Conservation (phyloP, 371 early-diverging fungal species). For the Syncephalastrum racemosum region DNA sequence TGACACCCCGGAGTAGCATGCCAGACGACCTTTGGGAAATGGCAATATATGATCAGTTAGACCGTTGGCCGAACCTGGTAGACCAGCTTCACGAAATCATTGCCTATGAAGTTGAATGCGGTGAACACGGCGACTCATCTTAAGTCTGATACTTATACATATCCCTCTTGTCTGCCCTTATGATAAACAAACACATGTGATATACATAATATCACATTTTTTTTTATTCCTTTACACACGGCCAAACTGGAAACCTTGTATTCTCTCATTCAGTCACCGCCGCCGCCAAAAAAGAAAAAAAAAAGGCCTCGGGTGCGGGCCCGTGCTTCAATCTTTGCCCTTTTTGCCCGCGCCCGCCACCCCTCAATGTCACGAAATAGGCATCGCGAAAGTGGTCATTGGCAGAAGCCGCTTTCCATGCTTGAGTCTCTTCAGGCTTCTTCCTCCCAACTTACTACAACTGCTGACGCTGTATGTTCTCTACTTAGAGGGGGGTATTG, state of each 20-base stretch:
- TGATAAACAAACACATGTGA: too few species aligned
- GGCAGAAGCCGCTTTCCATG: conserved; percentile 9
- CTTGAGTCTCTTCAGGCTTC: conserved; percentile 8
- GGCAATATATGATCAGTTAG: conserved; percentile 39
- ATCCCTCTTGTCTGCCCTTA: background rate
- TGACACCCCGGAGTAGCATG: conserved; percentile 17
- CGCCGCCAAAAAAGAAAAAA: too few species aligned
- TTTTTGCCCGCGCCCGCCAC: too few species aligned
- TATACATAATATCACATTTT: background rate
- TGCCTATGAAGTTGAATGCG: conserved; percentile 54
- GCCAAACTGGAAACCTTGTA: conserved; percentile 3
- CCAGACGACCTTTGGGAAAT: conserved; percentile 49
- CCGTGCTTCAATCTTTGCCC: too few species aligned
- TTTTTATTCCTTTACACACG: background rate
- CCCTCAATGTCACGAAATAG: too few species aligned
- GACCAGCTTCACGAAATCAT: conserved; percentile 58
- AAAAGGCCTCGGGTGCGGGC: too few species aligned
- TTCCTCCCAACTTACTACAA: background rate
- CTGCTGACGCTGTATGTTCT: conserved; percentile 5
- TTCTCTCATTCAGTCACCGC: too few species aligned
- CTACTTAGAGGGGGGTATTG: too few species aligned
- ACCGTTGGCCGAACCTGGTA: conserved; percentile 42
- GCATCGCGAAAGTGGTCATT: background rate
- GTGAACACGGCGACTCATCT: conserved; percentile 13
- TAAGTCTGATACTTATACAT: background rate